Conservation (phyloP, 2,329 filamentous ascomycete species). For the Lasiodiplodia gonubiensis region DNA sequence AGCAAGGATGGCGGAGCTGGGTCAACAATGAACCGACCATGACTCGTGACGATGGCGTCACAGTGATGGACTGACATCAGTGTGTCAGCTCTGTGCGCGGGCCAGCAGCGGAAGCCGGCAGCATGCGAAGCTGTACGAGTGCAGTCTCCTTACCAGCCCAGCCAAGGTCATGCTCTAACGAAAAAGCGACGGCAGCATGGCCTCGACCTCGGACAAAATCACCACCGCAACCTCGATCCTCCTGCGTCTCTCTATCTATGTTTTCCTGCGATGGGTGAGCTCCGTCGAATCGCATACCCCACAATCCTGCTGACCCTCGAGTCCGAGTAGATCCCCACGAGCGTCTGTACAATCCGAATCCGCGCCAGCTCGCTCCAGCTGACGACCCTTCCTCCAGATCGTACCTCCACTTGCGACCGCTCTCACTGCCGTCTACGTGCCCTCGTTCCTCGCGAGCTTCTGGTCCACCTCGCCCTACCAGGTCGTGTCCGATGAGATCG, state of each 20-base stretch:
- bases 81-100: constrained; percentile 2
- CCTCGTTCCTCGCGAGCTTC: constrained; percentile 67
- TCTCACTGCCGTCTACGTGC: constrained; percentile 69
- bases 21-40: constrained; percentile 1
- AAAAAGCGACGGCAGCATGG: constrained; percentile 37
- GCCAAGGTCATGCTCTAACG: constrained; percentile 20
- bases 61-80: constrained; percentile 21
- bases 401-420: constrained; percentile 61
- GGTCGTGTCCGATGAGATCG: constrained; percentile 64
- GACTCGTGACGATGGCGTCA: constrained; percentile 19
- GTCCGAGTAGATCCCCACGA: constrained; percentile 30
- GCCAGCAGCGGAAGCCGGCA: constrained; percentile 6
- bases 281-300: constrained; percentile 16
- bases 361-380: constrained; percentile 30
- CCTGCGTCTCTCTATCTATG: constrained; percentile 58
- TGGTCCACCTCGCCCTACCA: constrained; percentile 63
- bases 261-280: constrained; percentile 68
- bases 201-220: constrained; percentile 42
- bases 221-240: constrained; percentile 54
- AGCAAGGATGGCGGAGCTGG: not conserved
- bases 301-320: constrained; percentile 14
- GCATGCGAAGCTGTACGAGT: constrained; percentile 12
- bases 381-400: constrained; percentile 35
- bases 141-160: not conserved
- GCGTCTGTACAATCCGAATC: constrained; percentile 22